Evolutionary conservation across 1,284 basidiomycete species (phyloP).

Genomic region (Fomitopsis palustris): DNA sequence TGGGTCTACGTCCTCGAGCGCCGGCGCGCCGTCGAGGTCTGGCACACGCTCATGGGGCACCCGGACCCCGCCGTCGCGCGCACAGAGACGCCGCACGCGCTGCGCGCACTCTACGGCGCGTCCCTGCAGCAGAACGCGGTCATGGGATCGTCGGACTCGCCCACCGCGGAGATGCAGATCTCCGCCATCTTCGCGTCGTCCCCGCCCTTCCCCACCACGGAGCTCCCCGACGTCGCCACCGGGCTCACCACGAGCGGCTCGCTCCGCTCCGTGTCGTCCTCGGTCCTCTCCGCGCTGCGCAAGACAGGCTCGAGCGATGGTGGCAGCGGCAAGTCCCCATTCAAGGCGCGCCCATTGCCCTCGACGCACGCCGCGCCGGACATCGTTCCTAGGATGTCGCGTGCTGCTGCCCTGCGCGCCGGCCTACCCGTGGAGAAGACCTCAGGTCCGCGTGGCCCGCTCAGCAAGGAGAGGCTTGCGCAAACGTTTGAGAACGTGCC

Average conservation of each 20-base stretch:
- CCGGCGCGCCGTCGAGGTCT: slow-evolving; percentile 71
- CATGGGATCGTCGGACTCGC: slow-evolving; percentile 63
- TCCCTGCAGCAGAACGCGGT: slow-evolving; percentile 55
- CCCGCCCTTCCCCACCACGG: slow-evolving; percentile 66
- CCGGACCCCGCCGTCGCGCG: slow-evolving; percentile 55
- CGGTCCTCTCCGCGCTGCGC: slow-evolving; percentile 43
- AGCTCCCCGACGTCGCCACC: slow-evolving; percentile 49
- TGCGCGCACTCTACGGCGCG: slow-evolving; percentile 65
- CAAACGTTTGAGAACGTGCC: slow-evolving; percentile 73
- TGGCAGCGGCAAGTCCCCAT: slow-evolving; percentile 46
- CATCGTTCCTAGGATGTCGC: slow-evolving; percentile 75
- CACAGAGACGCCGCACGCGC: slow-evolving; percentile 51
- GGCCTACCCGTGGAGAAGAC: slow-evolving; percentile 39
- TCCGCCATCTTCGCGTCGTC: slow-evolving; percentile 72
- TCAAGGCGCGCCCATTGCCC: slow-evolving; percentile 73
- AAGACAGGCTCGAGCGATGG: slow-evolving; percentile 30
- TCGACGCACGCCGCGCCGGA: slow-evolving; percentile 55
- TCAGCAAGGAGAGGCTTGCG: slow-evolving; percentile 55
- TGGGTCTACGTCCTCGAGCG: slow-evolving; percentile 86
- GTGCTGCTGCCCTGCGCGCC: slow-evolving; percentile 72
- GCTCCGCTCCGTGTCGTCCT: slow-evolving; percentile 43
- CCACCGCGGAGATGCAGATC: slow-evolving; percentile 73
- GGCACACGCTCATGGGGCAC: slow-evolving; percentile 69
- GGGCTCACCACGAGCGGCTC: slow-evolving; percentile 37
- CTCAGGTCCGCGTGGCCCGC: slow-evolving; percentile 37